A percentile compares a stretch with the other conserved stretches of the same genome.
phyloP scores from a whole-genome alignment of 1,284 basidiomycete genomes.

The Calocybe gambosa region DNA sequence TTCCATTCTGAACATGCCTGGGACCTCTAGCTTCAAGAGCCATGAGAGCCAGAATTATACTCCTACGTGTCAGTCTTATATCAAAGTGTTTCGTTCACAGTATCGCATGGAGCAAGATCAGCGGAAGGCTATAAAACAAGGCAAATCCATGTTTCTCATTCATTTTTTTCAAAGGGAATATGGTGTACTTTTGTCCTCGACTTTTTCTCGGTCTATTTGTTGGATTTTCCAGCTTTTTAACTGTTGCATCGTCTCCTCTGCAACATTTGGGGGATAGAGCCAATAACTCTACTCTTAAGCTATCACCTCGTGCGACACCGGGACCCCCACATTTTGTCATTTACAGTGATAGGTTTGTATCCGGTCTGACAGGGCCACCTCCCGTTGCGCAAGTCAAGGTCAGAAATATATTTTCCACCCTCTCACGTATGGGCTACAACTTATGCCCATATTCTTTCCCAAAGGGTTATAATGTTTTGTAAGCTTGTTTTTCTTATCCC shows the following conservation, averaged over 20 bases:
- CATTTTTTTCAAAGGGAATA: not conserved
- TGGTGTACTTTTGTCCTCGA: not conserved
- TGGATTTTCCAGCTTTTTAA: not conserved
- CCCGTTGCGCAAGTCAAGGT: slow-evolving; percentile 37
- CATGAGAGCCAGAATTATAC: not conserved
- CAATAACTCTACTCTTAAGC: slow-evolving; percentile 15
- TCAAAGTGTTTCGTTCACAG: not conserved
- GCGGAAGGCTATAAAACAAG: not conserved
- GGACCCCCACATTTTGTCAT: slow-evolving; percentile 44
- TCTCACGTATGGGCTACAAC: not conserved
- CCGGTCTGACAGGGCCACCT: slow-evolving; percentile 37
- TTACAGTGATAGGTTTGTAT: slow-evolving; percentile 40
- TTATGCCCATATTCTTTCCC: not conserved
- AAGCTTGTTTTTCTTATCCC: slow-evolving; percentile 5
- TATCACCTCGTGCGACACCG: slow-evolving; percentile 35
- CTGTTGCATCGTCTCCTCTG: not conserved
- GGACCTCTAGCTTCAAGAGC: not conserved
- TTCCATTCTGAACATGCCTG: not conserved
- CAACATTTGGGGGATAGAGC: not conserved
- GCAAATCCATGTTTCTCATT: not conserved
- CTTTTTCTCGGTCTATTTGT: not conserved
- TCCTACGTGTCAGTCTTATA: not conserved
- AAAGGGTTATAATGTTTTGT: slow-evolving; percentile 33
- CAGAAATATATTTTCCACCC: slow-evolving; percentile 3
- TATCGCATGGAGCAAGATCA: not conserved